Evolutionary conservation across 2,329 filamentous ascomycete species (phyloP).

Genomic region (Cryphonectria radicalis): DNA sequence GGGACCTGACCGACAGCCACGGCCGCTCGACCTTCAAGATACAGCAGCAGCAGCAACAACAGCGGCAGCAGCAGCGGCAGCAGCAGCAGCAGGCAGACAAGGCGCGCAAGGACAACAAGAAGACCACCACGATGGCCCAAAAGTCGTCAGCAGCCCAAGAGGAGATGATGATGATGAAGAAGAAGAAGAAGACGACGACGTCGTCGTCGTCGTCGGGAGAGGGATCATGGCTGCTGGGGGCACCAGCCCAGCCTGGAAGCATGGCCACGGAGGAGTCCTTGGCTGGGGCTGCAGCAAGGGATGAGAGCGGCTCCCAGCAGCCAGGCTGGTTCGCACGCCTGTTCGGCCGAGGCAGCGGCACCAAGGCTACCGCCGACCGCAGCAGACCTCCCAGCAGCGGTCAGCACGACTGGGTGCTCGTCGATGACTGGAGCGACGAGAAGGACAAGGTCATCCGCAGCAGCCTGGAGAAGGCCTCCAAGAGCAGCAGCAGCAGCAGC

Average conservation of each 20-base stretch:
- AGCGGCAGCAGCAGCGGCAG: slow-evolving; percentile 50
- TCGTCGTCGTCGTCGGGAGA: slow-evolving; percentile 33
- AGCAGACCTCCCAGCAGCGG: slow-evolving; percentile 73
- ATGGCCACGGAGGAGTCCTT: slow-evolving; percentile 21
- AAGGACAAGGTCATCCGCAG: slow-evolving; percentile 30
- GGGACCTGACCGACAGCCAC: slow-evolving; percentile 64
- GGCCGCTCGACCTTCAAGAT: slow-evolving; percentile 60
- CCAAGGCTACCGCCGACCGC: slow-evolving; percentile 49
- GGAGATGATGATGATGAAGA: no score
- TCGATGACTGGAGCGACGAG: slow-evolving; percentile 58
- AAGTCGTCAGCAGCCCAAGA: no score
- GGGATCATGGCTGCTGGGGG: slow-evolving; percentile 25
- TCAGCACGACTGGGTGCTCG: slow-evolving; percentile 72
- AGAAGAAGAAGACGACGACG: slow-evolving; percentile 29
- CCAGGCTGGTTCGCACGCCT: slow-evolving; percentile 51
- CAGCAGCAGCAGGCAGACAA: slow-evolving; percentile 49
- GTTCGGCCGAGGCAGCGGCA: slow-evolving; percentile 42
- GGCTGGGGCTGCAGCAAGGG: slow-evolving; percentile 4
- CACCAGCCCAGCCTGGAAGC: slow-evolving; percentile 15
- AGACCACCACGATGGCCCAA: no score
- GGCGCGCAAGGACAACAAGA: slow-evolving; percentile 41
- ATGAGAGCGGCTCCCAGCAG: slow-evolving; percentile 9
- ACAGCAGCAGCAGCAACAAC: slow-evolving; percentile 45
- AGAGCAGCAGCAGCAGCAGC: slow-evolving; percentile 34
- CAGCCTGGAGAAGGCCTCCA: slow-evolving; percentile 44